These are phyloP conservation scores for Beta corolliflora DNA, from an alignment of 179 eudicot species.

Conservation along the genomic window DNA sequence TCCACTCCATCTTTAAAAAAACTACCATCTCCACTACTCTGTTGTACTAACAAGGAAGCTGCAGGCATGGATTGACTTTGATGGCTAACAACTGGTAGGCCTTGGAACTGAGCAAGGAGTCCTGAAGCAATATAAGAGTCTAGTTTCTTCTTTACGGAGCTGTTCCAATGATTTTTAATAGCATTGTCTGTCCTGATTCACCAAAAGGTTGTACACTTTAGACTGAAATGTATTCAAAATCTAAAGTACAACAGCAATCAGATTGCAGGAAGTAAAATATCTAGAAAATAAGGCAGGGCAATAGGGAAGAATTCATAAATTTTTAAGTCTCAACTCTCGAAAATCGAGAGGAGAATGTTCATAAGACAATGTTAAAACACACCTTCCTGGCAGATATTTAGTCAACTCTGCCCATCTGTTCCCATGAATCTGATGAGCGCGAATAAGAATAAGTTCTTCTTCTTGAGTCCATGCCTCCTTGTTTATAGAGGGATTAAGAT, in stretches of 20 bases:
- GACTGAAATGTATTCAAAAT: neutral
- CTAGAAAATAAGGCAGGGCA: neutral
- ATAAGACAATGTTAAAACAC: slow-evolving; percentile 14
- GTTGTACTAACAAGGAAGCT: slow-evolving; percentile 53
- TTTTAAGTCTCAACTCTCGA: neutral
- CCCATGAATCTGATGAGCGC: slow-evolving; percentile 87
- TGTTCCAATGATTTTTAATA: slow-evolving; percentile 97
- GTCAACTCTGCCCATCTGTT: slow-evolving; percentile 98
- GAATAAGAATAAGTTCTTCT: slow-evolving; percentile 84
- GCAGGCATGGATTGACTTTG: slow-evolving; percentile 50
- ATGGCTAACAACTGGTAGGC: slow-evolving; percentile 49
- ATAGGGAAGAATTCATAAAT: neutral
- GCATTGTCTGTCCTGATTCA: slow-evolving; percentile 91
- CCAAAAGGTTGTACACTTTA: slow-evolving; percentile 21
- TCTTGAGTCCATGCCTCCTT: slow-evolving; percentile 99
- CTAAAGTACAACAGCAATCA: slow-evolving; percentile 3
- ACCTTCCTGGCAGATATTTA: slow-evolving; percentile 94
- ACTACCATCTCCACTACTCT: slow-evolving; percentile 59
- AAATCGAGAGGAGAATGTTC: neutral
- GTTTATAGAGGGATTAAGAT: slow-evolving; percentile 90
- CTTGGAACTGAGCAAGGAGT: slow-evolving; percentile 74
- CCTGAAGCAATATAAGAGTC: slow-evolving; percentile 86
- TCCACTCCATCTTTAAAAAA: slow-evolving; percentile 51
- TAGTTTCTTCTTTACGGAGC: slow-evolving; percentile 93
- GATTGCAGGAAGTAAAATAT: neutral